Base-by-base conservation (phyloP, 179 eudicot species). In the Gypsophila paniculata region DNA sequence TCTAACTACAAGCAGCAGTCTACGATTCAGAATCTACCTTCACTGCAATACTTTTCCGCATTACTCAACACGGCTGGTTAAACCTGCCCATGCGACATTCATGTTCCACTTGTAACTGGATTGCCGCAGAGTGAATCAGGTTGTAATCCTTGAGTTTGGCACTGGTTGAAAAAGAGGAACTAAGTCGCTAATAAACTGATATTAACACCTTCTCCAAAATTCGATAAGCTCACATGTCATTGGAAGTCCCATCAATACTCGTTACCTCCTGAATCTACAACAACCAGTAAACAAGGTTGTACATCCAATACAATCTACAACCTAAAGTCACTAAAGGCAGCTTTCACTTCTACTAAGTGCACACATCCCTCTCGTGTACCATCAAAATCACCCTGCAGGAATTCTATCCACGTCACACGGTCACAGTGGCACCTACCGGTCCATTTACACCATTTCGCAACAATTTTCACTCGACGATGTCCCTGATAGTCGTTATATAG, bases 251-350 rank as follows among this genome's bases (percentile, higher is more conserved):
- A 68, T 18, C 46, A 46, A 23, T 14, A 14, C 34, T 21, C 53
- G 0, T 62, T 2, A 38, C 42, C 67, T 72, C 58, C 25, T 19
- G 51, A 68, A 59, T 36, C 25, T 34, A 77, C 44, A 48, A 29
- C 10, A 46, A 34, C 29, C 23, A 36, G 39, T 44, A 48, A 21
- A n/a, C n/a, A n/a, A n/a, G n/a, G n/a, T n/a, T n/a, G n/a, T n/a
- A n/a, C n/a, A n/a, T n/a, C n/a, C n/a, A n/a, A 58, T 54, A 51
- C 4, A 15, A n/a, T 42, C 25, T 23, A 13, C 17, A 15, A 61
- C 61, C 62, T 66, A 1, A 46, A 13, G 17, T 23, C 5, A 5
- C 70, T 5, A 8, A 14, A 6, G 53, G 52, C n/a, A 13, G 32
- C n/a, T 44, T 42, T 21, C 57, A 46, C 70, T 14, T n/a, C n/a